Percentiles rank a stretch among this genome's conserved stretches.
Evolutionary conservation across 306 rosid genomes (phyloP).

Genomic region (barrel medic (Medicago truncatula)): MtrunA17r5.0-ANR NC_053043.1:31023001-31023500

Average conservation of each 20-base stretch:
- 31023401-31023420: slow-evolving; percentile 80
- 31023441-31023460: slow-evolving; percentile 11
- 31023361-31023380: slow-evolving; percentile 68
- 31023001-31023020: slow-evolving; percentile 88
- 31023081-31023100: slow-evolving; percentile 55
- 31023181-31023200: slow-evolving; percentile 35
- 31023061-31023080: slow-evolving; percentile 75
- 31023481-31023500: slow-evolving; percentile 75
- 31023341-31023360: slow-evolving; percentile 70
- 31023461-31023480: slow-evolving; percentile 29
- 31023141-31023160: slow-evolving; percentile 75
- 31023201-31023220: slow-evolving; percentile 39
- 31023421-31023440: slow-evolving; percentile 1
- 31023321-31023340: slow-evolving; percentile 81
- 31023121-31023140: slow-evolving; percentile 56
- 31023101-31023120: slow-evolving; percentile 70
- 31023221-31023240: slow-evolving; percentile 33
- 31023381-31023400: slow-evolving; percentile 98
- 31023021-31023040: slow-evolving; percentile 83
- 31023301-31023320: slow-evolving; percentile 75
- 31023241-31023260: slow-evolving; percentile 24
- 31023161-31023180: slow-evolving; percentile 70
- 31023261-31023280: slow-evolving; percentile 8
- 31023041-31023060: slow-evolving; percentile 72
- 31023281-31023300: slow-evolving; percentile 62